These are phyloP conservation scores for Pseudocercospora fuligena DNA, from an alignment of 2,329 filamentous ascomycete species.

Conservation along the genomic window DNA sequence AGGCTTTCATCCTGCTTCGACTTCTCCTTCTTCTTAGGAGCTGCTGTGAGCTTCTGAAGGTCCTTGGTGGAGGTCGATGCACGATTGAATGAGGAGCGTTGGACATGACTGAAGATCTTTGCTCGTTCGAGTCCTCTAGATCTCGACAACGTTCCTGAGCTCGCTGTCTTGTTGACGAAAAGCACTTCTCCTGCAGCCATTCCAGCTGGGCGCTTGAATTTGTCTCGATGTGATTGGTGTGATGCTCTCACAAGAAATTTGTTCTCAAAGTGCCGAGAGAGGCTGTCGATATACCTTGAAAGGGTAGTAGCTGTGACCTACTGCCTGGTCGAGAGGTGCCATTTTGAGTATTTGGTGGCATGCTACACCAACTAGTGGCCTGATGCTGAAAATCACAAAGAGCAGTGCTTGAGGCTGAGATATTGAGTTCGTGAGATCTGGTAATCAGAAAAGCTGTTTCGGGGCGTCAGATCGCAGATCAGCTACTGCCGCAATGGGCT, in stretches of 20 bases:
- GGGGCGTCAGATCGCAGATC: not conserved
- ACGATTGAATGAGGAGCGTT: not conserved
- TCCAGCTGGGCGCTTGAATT: not conserved
- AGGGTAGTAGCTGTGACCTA: not conserved
- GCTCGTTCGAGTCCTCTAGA: not conserved
- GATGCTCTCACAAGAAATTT: no score
- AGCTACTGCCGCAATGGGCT: not conserved
- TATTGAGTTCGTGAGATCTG: not conserved
- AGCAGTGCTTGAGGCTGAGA: not conserved
- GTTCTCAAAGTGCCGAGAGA: not conserved
- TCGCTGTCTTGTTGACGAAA: slow-evolving; percentile 10
- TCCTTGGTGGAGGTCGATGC: not conserved
- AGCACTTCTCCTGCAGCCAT: not conserved
- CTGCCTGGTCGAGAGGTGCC: not conserved
- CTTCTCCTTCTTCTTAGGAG: no score
- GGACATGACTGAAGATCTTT: slow-evolving; percentile 9
- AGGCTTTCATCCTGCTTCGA: not conserved
- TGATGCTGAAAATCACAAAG: not conserved
- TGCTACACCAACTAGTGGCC: not conserved
- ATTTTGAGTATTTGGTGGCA: not conserved
- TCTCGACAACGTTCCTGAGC: slow-evolving; percentile 1
- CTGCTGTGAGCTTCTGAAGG: no score
- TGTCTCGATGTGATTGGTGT: not conserved
- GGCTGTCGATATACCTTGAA: not conserved
- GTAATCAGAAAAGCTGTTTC: not conserved